A percentile compares a stretch with the other conserved stretches of the same genome.
Conservation (phyloP, 108 stramenopile species). For the Cyclotella cryptica region DNA sequence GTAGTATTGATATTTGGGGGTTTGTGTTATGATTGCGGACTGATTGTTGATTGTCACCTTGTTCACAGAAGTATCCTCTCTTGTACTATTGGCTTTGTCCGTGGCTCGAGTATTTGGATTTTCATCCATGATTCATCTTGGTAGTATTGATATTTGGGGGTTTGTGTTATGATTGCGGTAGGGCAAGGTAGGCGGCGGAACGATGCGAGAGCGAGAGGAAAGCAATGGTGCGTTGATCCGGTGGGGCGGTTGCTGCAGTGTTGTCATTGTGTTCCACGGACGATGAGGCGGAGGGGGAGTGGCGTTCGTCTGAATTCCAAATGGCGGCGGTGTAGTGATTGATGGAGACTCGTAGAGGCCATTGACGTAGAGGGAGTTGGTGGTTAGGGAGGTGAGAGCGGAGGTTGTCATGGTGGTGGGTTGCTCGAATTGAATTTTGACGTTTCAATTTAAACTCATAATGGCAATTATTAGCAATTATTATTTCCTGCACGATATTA, state of each 20-base stretch:
- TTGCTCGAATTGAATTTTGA: too few relatives aligned
- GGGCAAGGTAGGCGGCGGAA: constrained; percentile 68
- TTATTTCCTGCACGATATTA: too few relatives aligned
- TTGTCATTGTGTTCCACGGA: background rate
- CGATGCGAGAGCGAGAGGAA: constrained; percentile 71
- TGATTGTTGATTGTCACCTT: background rate
- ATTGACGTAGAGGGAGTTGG: constrained; percentile 73
- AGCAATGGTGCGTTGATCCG: constrained; percentile 25
- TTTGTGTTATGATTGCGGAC: constrained; percentile 19
- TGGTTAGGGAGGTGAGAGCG: constrained; percentile 40
- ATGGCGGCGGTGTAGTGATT: constrained; percentile 75
- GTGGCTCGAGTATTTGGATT: constrained; percentile 84
- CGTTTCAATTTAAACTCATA: too few relatives aligned
- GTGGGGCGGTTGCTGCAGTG: background rate
- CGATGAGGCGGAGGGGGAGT: background rate
- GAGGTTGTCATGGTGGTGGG: constrained; percentile 12
- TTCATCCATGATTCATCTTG: constrained; percentile 86
- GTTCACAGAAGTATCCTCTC: background rate
- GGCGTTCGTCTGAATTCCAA: constrained; percentile 37
- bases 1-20: constrained; percentile 94
- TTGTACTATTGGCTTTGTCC: background rate
- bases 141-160: constrained; percentile 94
- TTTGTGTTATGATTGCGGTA: constrained; percentile 48
- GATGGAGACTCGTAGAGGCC: constrained; percentile 65
- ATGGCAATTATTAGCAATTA: too few relatives aligned